phyloP scores from a whole-genome alignment of 2,329 filamentous ascomycete species.

The Paracoccidioides lutzii region DNA sequence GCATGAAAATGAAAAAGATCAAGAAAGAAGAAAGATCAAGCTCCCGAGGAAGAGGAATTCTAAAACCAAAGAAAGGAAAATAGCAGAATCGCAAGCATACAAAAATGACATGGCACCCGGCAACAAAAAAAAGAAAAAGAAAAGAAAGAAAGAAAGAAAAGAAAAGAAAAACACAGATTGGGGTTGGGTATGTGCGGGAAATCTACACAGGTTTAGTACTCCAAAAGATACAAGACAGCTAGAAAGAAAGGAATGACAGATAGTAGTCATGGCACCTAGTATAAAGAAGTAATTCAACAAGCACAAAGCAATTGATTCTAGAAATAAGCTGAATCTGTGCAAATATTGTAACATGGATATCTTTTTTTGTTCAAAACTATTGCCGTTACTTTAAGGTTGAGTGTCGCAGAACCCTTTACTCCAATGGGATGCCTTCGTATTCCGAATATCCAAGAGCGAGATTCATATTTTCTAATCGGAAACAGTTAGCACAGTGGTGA shows the following conservation, averaged over 20 bases:
- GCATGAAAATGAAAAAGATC: not conserved
- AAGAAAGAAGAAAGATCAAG: not conserved
- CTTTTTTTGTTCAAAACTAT: not conserved
- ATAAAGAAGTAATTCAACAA: not conserved
- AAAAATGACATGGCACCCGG: not conserved
- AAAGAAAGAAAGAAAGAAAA: not conserved
- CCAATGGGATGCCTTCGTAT: slow-evolving; percentile 69
- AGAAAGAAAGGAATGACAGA: not conserved
- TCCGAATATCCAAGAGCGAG: slow-evolving; percentile 77
- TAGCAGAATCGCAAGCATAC: not conserved
- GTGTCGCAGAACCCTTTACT: slow-evolving; percentile 20
- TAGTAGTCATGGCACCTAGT: too few species aligned
- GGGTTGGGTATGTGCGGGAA: slow-evolving; percentile 4
- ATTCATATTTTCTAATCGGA: slow-evolving; percentile 70
- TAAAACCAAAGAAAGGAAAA: not conserved
- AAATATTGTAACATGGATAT: not conserved
- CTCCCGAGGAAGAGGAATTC: not conserved
- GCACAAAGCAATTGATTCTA: not conserved
- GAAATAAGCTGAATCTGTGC: not conserved
- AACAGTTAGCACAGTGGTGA: slow-evolving; percentile 3
- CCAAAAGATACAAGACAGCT: not conserved
- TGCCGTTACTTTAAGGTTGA: not conserved
- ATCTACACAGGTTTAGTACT: not conserved
- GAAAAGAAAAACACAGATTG: not conserved
- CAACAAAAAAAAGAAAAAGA: not conserved